Percentiles rank a stretch among this genome's conserved stretches.
phyloP scores from a whole-genome alignment of 2,329 filamentous ascomycete genomes.

The Geosmithia flava region DNA sequence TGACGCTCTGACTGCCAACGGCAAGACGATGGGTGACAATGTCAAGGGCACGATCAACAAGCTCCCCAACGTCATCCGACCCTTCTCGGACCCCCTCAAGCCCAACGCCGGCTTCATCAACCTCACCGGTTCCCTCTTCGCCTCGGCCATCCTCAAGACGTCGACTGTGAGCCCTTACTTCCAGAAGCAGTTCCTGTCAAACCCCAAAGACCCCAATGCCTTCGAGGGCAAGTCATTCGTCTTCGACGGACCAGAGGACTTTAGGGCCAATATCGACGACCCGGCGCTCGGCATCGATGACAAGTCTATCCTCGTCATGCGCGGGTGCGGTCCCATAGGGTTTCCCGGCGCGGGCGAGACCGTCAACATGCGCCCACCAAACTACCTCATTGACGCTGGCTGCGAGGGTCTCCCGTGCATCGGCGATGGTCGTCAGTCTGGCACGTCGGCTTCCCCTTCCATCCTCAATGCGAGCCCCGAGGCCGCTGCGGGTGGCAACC shows the following conservation, averaged over 20 bases:
- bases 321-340: constrained; percentile 31
- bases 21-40: constrained; percentile 29
- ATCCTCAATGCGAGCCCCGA: constrained; percentile 44
- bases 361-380: constrained; percentile 38
- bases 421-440: constrained; percentile 41
- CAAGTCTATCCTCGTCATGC: constrained; percentile 3
- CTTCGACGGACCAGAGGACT: constrained; percentile 38
- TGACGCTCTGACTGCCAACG: constrained; percentile 30
- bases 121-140: constrained; percentile 31
- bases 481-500: constrained; percentile 39
- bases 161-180: constrained; percentile 34
- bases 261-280: constrained; percentile 26
- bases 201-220: constrained; percentile 31
- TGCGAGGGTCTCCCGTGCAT: constrained; percentile 33
- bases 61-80: constrained; percentile 33
- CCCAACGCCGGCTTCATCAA: constrained; percentile 37
- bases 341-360: constrained; percentile 38
- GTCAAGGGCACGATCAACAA: constrained; percentile 29
- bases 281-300: constrained; percentile 4
- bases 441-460: constrained; percentile 40
- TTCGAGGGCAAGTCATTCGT: constrained; percentile 33
- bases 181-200: constrained; percentile 27
- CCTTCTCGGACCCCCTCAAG: constrained; percentile 31
- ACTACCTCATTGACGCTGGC: constrained; percentile 28
- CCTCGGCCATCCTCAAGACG: constrained; percentile 40